A percentile compares a stretch with the other conserved stretches of the same genome.
Evolutionary conservation across 495 filamentous ascomycete species (phyloP).

Genomic region (Penicillium robsamsonii): DNA sequence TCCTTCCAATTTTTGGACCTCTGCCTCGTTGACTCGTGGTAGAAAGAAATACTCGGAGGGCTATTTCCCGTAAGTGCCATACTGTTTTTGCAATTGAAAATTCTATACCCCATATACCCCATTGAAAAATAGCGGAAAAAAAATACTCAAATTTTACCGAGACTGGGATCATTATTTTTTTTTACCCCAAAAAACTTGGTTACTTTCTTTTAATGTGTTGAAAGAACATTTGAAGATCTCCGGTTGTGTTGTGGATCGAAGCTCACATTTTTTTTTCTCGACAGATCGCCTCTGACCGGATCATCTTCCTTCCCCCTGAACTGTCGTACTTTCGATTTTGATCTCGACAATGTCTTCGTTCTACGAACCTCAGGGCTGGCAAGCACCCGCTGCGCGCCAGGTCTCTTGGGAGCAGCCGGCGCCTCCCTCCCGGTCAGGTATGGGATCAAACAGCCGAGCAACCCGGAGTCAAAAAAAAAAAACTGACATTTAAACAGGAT

Average conservation of each 20-base stretch:
- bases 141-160: background rate
- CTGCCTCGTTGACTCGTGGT: conserved; percentile 47
- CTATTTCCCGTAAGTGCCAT: conserved; percentile 29
- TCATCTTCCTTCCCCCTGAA: conserved; percentile 32
- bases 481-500: conserved; percentile 52
- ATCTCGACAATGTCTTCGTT: conserved; percentile 68
- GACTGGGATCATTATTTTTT: background rate
- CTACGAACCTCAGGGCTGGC: conserved; percentile 87
- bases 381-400: conserved; percentile 60
- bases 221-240: background rate
- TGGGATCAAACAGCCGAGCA: conserved; percentile 15
- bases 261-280: conserved; percentile 19
- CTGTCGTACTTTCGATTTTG: conserved; percentile 17
- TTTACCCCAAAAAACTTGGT: background rate
- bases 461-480: conserved; percentile 22
- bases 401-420: conserved; percentile 80
- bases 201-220: background rate
- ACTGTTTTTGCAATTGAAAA: background rate
- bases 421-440: conserved; percentile 86
- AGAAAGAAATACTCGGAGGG: conserved; percentile 20
- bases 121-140: background rate
- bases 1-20: conserved; percentile 16
- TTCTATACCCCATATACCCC: background rate
- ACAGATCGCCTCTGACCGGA: conserved; percentile 36
- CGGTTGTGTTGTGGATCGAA: conserved; percentile 10